Evolutionary conservation across 73 alveolate species (phyloP).

Genomic region (Halteria grandinella): DNA sequence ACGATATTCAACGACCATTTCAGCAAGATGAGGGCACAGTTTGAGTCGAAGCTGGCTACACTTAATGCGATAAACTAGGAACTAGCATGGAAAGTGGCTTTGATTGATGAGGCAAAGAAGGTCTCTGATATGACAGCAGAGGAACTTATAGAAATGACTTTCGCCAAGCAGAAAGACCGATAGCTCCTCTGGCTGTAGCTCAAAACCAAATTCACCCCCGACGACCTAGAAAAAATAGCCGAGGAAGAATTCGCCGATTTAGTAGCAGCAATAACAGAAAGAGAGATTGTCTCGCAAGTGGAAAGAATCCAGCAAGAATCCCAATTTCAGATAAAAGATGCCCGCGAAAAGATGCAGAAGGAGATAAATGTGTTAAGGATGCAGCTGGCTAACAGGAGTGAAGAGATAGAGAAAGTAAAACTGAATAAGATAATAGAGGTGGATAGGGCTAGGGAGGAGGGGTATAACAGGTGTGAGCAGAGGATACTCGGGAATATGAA

Average conservation of each 20-base stretch:
- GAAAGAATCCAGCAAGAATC: conserved; percentile 23
- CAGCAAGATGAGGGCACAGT: conserved; percentile 5
- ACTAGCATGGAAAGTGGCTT: conserved; percentile 42
- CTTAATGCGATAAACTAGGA: conserved; percentile 26
- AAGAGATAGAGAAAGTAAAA: conserved; percentile 39
- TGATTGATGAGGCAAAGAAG: conserved; percentile 48
- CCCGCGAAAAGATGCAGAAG: conserved; percentile 37
- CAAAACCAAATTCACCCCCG: conserved; percentile 16
- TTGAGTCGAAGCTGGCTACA: conserved; percentile 7
- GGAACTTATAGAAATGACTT: conserved; percentile 31
- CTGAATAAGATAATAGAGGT: conserved; percentile 9
- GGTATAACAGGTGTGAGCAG: conserved; percentile 28
- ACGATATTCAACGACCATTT: conserved; percentile 26
- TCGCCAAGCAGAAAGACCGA: conserved; percentile 36
- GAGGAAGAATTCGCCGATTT: conserved; percentile 50
- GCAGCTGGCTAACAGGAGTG: conserved; percentile 3
- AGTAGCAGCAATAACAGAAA: conserved; percentile 29
- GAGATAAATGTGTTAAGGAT: conserved; percentile 36
- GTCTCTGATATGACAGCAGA: conserved; percentile 30
- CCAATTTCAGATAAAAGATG: conserved; percentile 40
- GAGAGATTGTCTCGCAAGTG: conserved; percentile 19
- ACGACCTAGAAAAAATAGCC: conserved; percentile 27
- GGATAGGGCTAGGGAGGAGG: conserved; percentile 23
- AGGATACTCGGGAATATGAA: conserved; percentile 37
- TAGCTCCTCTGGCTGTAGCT: conserved; percentile 7